Base-by-base conservation (phyloP, 108 stramenopile species). In the Cyclostephanos invisitatus region DNA sequence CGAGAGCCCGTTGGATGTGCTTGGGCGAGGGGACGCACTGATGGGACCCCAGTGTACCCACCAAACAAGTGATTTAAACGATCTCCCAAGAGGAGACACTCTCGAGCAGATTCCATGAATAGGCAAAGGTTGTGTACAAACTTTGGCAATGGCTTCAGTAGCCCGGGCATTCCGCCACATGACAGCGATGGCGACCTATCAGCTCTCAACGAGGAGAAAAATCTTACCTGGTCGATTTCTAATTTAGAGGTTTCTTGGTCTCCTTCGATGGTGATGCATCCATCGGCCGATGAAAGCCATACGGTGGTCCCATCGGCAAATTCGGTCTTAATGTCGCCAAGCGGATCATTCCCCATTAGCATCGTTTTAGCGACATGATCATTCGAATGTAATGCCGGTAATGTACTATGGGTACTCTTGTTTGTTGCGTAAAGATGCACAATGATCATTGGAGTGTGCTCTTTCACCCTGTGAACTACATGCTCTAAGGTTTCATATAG, bases 221-320 rank as follows among this genome's bases (percentile, higher is more conserved):
- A 61, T 0, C n/a, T 15, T n/a, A 22, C 37, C 60, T 28, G 60
- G 27, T 61, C 27, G 7, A 61, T 36, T 37, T n/a, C 36, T n/a
- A 61, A 40, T 42, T 18, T 3, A 0, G 60, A 36, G n/a, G 38
- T 42, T 61, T 40, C 32, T 20, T 61, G 32, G 37, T 61, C 29
- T 36, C 60, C 60, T 38, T 61, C 21, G 17, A 61, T 18, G 22
- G 36, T 38, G 38, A 61, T 42, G 17, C 17, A 40, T 42, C 60
- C 60, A 61, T 61, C 40, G 2, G 40, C 35, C 35, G 60, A 61
- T n/a, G 60, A 61, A 61, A 72, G 50, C 22, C 25, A 61, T 62
- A 72, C 40, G 48, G 49, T 72, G 7, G 70, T 62, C 20, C 70
- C 70, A 58, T 72, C 70, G 3, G 38, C 61, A 28, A 62, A 72